Evolutionary conservation across 805 yeast species (phyloP), one percentile per base, ranked within the genome.

Genomic region (Zygosaccharomyces siamensis): DNA sequence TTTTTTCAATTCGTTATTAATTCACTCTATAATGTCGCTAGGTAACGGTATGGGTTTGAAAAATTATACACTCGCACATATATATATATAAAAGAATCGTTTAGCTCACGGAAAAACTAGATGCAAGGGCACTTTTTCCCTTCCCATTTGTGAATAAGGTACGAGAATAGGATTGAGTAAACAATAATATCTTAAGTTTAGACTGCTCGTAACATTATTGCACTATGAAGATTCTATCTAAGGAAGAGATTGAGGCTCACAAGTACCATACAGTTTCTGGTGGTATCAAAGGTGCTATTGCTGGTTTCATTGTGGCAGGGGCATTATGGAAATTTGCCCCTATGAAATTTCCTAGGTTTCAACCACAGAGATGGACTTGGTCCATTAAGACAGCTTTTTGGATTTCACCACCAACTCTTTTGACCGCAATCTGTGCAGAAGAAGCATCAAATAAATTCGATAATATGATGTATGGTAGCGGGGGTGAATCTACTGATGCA

Each of bases 381-480:
- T 72, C 80, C 11, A 71, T 82, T 52, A 75, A 76, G 55, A 81
- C 92, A 2, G 87, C 88, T 5, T 65, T 82, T 46, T 79, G 79
- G 57, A 78, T 84, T 48, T 75, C 80, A 31, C 95, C 96, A 11
- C 83, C 86, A 28, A 77, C 84, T 2, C 68, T 81, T 37, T 57
- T 75, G 24, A 76, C 82, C 7, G 80, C 85, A 3, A 81, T 86
- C 43, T 71, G 71, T 52, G 90, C 88, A 12, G 96, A 87, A 66
- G 77, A 76, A 48, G 82, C 86, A 1, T 86, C 95, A 3, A 74
- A 77, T 46, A 68, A 68, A 28, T 87, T 85, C 62, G 95, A 86
- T 61, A 72, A 74, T 45, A 67, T 75, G 35, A 73, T 72, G 73
- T 83, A 87, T 63, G 75, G 81, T 27, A 70, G 79, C 11, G 70